These are phyloP conservation scores for Triticum urartu DNA, from an alignment of 176 grass and related monocot species.

Conservation along the genomic window DNA sequence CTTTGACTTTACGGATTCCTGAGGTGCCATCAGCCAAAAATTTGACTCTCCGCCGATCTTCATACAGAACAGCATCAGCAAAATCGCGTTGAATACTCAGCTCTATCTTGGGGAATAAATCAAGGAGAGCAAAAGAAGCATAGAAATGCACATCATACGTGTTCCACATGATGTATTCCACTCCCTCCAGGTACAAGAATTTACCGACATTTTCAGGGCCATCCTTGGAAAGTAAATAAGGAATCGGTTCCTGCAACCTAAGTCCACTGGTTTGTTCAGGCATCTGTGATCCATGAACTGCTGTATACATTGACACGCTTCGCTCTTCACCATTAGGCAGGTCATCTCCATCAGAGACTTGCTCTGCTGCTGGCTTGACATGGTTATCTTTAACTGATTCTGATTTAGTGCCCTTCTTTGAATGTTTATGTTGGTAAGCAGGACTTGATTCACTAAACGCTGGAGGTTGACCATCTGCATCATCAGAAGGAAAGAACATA, in stretches of 20 bases:
- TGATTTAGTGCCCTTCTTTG: slow-evolving; percentile 41
- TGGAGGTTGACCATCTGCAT: slow-evolving; percentile 87
- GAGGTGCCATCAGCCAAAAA: slow-evolving; percentile 83
- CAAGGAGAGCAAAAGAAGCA: slow-evolving; percentile 95
- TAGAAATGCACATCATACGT: slow-evolving; percentile 99
- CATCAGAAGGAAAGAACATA: background rate
- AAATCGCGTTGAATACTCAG: slow-evolving; percentile 91
- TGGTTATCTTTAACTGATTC: slow-evolving; percentile 39
- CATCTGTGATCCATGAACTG: slow-evolving; percentile 51
- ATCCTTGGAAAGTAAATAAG: slow-evolving; percentile 50
- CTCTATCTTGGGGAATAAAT: slow-evolving; percentile 96
- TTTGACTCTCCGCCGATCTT: slow-evolving; percentile 82
- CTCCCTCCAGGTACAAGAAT: slow-evolving; percentile 96
- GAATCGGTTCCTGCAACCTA: slow-evolving; percentile 43
- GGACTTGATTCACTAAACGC: slow-evolving; percentile 39
- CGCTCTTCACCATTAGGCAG: slow-evolving; percentile 30
- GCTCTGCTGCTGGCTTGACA: slow-evolving; percentile 24
- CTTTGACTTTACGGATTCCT: slow-evolving; percentile 85
- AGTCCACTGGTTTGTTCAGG: slow-evolving; percentile 31
- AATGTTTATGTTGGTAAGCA: slow-evolving; percentile 45
- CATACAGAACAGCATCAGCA: slow-evolving; percentile 81
- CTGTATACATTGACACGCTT: slow-evolving; percentile 35
- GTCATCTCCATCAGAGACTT: slow-evolving; percentile 24
- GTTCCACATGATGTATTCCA: slow-evolving; percentile 98
- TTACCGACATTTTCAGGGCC: slow-evolving; percentile 86